phyloP scores from a whole-genome alignment of 2,329 filamentous ascomycete species.

The Xylaria sp. region DNA sequence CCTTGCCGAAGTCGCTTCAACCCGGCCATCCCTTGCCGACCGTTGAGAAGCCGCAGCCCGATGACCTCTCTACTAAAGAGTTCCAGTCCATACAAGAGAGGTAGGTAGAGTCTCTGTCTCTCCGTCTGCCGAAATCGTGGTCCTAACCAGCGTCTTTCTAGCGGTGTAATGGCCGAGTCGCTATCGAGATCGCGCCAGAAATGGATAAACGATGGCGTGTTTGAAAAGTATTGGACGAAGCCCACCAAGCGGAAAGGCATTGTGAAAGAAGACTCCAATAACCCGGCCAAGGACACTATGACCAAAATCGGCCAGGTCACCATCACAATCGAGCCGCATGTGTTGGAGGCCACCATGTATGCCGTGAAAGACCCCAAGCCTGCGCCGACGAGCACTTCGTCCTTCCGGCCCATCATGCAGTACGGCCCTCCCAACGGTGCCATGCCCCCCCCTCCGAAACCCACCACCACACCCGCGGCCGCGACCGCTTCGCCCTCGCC shows the following conservation, averaged over 20 bases:
- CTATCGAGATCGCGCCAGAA: conserved; percentile 76
- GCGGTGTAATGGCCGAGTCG: conserved; percentile 80
- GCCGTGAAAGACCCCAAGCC: conserved; percentile 74
- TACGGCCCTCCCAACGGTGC: conserved; percentile 73
- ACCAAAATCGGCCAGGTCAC: conserved; percentile 77
- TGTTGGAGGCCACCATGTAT: conserved; percentile 80
- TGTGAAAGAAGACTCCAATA: conserved; percentile 71
- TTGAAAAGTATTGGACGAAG: conserved; percentile 83
- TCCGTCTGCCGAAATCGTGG: conserved; percentile 15
- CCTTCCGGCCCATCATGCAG: conserved; percentile 69
- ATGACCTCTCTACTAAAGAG: conserved; percentile 70
- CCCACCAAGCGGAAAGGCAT: conserved; percentile 75
- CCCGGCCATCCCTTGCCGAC: conserved; percentile 77
- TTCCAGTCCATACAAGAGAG: conserved; percentile 81
- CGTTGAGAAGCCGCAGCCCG: conserved; percentile 73
- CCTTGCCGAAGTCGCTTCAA: conserved; percentile 70
- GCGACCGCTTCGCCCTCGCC: conserved; percentile 40
- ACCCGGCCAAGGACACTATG: conserved; percentile 78
- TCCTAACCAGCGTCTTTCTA: conserved; percentile 50
- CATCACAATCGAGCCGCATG: conserved; percentile 82
- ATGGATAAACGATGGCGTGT: conserved; percentile 78
- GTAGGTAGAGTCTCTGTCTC: conserved; percentile 53
- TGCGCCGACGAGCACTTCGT: conserved; percentile 52
- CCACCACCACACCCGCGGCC: conserved; percentile 49
- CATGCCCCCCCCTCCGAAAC: conserved; percentile 66